phyloP scores from a whole-genome alignment of 371 early-diverging fungal genomes.

The Parasitella parasitica region DNA sequence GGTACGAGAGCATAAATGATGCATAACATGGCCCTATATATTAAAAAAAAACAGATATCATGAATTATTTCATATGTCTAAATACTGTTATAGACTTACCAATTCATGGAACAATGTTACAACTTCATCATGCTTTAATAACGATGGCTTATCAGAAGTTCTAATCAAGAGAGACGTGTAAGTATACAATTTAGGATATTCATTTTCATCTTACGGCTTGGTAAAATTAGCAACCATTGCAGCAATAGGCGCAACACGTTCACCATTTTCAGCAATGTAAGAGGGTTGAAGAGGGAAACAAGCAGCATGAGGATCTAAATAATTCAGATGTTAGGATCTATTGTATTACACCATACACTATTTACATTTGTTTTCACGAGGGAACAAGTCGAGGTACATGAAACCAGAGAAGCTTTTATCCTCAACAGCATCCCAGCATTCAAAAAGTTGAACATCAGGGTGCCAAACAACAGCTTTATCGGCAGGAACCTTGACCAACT shows the following conservation, averaged over 20 bases:
- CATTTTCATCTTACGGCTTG: slow-evolving; percentile 55
- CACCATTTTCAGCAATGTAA: slow-evolving; percentile 47
- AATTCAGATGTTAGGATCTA: background rate
- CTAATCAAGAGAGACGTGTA: slow-evolving; percentile 18
- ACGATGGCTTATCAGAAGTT: slow-evolving; percentile 69
- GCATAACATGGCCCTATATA: slow-evolving; percentile 84
- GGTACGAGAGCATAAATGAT: slow-evolving; percentile 74
- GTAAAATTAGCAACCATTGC: slow-evolving; percentile 86
- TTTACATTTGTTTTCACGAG: slow-evolving; percentile 71
- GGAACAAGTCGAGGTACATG: slow-evolving; percentile 79
- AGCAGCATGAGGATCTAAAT: slow-evolving; percentile 73
- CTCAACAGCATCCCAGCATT: slow-evolving; percentile 64
- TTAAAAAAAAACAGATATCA: background rate
- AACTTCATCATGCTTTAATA: slow-evolving; percentile 84
- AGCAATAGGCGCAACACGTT: slow-evolving; percentile 65
- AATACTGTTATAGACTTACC: slow-evolving; percentile 26
- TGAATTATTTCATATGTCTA: background rate
- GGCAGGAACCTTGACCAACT: slow-evolving; percentile 59
- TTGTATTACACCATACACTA: no score
- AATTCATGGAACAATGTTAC: slow-evolving; percentile 78
- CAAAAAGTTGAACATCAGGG: slow-evolving; percentile 66
- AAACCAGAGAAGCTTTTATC: slow-evolving; percentile 66
- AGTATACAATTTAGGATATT: background rate
- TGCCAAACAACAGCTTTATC: slow-evolving; percentile 67
- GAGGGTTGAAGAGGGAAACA: slow-evolving; percentile 73